Percentiles rank a stretch among this genome's conserved stretches.
These are phyloP conservation scores for Picea sitchensis DNA, from an alignment of 75 land plant species.

Conservation along the genomic window DNA sequence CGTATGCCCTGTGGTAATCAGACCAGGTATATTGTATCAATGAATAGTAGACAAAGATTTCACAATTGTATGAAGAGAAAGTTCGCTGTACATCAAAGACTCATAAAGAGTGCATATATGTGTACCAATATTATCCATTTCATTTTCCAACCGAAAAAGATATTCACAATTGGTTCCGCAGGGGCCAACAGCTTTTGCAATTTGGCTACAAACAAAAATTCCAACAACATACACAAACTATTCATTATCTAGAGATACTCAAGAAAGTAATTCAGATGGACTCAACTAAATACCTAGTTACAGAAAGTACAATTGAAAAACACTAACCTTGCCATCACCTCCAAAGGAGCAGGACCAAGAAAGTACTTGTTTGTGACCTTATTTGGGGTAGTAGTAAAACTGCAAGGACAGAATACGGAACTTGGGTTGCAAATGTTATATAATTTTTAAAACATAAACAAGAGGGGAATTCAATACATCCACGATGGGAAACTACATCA, in stretches of 20 bases:
- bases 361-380: slow-evolving; percentile 75
- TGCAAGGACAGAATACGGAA: slow-evolving; percentile 19
- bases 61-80: no score
- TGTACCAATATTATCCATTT: slow-evolving; percentile 80
- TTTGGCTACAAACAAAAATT: slow-evolving; percentile 57
- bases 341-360: slow-evolving; percentile 87
- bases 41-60: no score
- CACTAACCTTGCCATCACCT: slow-evolving; percentile 81
- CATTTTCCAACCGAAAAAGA: slow-evolving; percentile 85
- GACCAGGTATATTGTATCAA: no score
- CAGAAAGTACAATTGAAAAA: background rate
- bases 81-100: no score
- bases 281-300: no score
- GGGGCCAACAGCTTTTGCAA: slow-evolving; percentile 87
- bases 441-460: no score
- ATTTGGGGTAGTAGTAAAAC: slow-evolving; percentile 74
- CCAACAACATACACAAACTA: no score
- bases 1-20: slow-evolving; percentile 49
- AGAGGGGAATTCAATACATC: no score
- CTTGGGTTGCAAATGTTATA: no score
- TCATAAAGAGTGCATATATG: background rate
- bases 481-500: no score
- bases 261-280: no score
- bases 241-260: no score
- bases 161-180: slow-evolving; percentile 95